These are phyloP conservation scores for Metschnikowia aberdeeniae DNA, from an alignment of 805 yeast species.

Conservation along the genomic window DNA sequence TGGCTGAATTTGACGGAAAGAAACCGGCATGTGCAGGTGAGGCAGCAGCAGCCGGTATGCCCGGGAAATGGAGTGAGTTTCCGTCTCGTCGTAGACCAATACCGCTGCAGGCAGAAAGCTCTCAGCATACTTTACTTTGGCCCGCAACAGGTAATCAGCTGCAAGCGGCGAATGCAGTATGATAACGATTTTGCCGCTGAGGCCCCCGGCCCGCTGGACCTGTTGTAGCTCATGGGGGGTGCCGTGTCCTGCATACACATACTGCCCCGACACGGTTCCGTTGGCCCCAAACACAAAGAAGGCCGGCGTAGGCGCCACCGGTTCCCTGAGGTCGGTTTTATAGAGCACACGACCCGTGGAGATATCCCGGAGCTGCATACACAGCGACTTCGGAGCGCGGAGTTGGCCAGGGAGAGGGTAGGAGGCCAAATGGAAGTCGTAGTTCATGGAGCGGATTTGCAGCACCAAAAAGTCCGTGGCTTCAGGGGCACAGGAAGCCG, in stretches of 20 bases:
- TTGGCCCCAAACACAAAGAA: slow-evolving; percentile 24
- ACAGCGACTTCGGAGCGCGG: slow-evolving; percentile 25
- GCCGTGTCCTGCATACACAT: slow-evolving; percentile 32
- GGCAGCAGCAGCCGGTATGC: slow-evolving; percentile 5
- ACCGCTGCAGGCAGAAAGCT: slow-evolving; percentile 12
- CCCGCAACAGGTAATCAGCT: slow-evolving; percentile 8
- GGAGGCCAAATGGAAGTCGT: slow-evolving; percentile 17
- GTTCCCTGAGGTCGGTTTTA: slow-evolving; percentile 24
- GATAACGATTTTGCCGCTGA: slow-evolving; percentile 27
- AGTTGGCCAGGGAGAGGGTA: slow-evolving; percentile 12
- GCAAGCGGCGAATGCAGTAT: slow-evolving; percentile 15
- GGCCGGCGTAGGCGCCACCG: slow-evolving; percentile 27
- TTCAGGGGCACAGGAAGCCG: slow-evolving; percentile 25
- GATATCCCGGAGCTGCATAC: slow-evolving; percentile 22
- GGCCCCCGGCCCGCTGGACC: slow-evolving; percentile 17
- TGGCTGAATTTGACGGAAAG: slow-evolving; percentile 12
- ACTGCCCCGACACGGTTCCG: slow-evolving; percentile 24
- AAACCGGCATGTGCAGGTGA: slow-evolving; percentile 13
- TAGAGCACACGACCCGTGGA: slow-evolving; percentile 22
- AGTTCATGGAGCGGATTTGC: slow-evolving; percentile 27
- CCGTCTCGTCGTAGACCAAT: slow-evolving; percentile 13
- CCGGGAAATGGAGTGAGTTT: slow-evolving; percentile 10
- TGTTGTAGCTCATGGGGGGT: slow-evolving; percentile 24
- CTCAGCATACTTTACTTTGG: slow-evolving; percentile 13
- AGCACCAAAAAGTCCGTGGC: slow-evolving; percentile 23